Evolutionary conservation across 164 flowering plant genomes (phyloP), one percentile per base, ranked within the genome.

Genomic region (Vitis cinerea): DNA sequence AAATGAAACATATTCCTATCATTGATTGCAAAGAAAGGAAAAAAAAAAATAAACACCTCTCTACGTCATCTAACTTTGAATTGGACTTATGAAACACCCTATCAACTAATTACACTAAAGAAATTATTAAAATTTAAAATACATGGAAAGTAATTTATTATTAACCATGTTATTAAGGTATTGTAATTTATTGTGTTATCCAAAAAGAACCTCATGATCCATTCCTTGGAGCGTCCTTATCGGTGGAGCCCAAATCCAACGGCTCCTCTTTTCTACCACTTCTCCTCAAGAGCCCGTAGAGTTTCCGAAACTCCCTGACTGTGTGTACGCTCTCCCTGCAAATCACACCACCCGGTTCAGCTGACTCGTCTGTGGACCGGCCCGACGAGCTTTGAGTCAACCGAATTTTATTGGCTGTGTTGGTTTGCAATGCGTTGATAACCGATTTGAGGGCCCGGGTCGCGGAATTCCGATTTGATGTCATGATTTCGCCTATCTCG

Each of bases 401-500:
- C 56, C 74, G 52, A 17, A 16, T 44, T 10, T 60, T 59, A 54
- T 10, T 15, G 19, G 51, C 30, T 57, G 72, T 60, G 61, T 71
- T 76, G 10, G 68, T 71, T 58, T 92, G 94, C 65, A 90, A 58
- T 0, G 95, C 91, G 2, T 77, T 72, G 27, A 93, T 87, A 3
- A 91, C 89, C 7, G 91, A 70, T 65, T 88, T 93, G 66, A 93
- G 15, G 3, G 98, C 98, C 63, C 98, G 85, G 52, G 80, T 90
- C 14, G 98, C 91, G 1, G 97, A 91, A 63, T 66, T 73, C 68
- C 94, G 83, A 67, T 91, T 90, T 30, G 87, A 84, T 0, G 88
- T 85, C 94, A 93, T 85, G 52, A 93, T 81, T 76, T 88, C 97
- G 0, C 97, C 88, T 67, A 93, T 85, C 77, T 93, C 93, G 2